These are phyloP conservation scores for Fusarium sulawesiense DNA, from an alignment of 2,329 filamentous ascomycete species.

Conservation along the genomic window DNA sequence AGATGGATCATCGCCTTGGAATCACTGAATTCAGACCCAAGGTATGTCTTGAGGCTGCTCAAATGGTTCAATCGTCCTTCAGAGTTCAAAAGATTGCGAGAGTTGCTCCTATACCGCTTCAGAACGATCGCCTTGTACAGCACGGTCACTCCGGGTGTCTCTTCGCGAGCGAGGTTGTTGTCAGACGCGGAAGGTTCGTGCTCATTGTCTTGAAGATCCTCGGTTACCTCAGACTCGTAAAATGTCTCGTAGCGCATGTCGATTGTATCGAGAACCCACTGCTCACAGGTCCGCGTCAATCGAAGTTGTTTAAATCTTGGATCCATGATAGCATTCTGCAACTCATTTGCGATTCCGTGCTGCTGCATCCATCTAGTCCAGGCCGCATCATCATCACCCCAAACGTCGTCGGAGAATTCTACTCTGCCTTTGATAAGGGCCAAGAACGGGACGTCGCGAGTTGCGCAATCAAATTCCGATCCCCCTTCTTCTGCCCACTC, in stretches of 20 bases:
- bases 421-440: background rate
- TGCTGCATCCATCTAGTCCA: slow-evolving; percentile 17
- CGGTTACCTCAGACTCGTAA: background rate
- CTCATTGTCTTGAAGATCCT: no score
- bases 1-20: no score
- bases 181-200: no score
- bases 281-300: slow-evolving; percentile 16
- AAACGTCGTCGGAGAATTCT: background rate
- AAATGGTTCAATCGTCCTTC: no score
- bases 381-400: slow-evolving; percentile 5
- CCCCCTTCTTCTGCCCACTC: background rate
- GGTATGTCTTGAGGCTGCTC: no score
- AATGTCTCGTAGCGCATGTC: slow-evolving; percentile 23
- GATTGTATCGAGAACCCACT: slow-evolving; percentile 30
- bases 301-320: slow-evolving; percentile 29
- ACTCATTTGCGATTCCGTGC: slow-evolving; percentile 7
- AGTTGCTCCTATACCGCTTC: no score
- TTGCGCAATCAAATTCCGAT: background rate
- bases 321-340: slow-evolving; percentile 37
- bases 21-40: no score
- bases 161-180: no score
- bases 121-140: no score
- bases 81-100: no score
- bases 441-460: background rate
- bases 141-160: no score